Percentiles rank a stretch among this genome's conserved stretches.
Evolutionary conservation across 495 filamentous ascomycete genomes (phyloP).

Genomic region (Hyaloscypha bicolor): DNA sequence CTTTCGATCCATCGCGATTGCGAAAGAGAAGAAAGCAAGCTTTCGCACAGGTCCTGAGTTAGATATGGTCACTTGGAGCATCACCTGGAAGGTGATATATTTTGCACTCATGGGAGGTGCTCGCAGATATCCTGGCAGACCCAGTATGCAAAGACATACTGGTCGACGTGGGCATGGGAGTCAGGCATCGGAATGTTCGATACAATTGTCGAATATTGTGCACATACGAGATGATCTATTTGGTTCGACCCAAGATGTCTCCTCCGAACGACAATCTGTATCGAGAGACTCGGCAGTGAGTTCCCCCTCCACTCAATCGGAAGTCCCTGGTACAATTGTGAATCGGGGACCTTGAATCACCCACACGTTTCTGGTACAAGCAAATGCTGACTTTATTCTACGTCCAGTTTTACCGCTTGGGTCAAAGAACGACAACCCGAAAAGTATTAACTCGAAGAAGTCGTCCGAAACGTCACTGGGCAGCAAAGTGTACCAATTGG

Average conservation of each 20-base stretch:
- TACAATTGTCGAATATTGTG: slow-evolving; percentile 72
- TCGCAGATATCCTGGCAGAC: slow-evolving; percentile 65
- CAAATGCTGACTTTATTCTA: not conserved
- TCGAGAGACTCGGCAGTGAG: slow-evolving; percentile 56
- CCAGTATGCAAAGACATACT: slow-evolving; percentile 73
- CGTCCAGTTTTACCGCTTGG: slow-evolving; percentile 26
- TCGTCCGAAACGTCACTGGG: slow-evolving; percentile 63
- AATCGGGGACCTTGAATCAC: not conserved
- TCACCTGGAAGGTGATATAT: slow-evolving; percentile 56
- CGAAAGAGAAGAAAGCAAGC: slow-evolving; percentile 70
- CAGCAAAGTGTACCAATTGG: slow-evolving; percentile 63
- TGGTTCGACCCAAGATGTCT: slow-evolving; percentile 83
- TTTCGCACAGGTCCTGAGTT: slow-evolving; percentile 70
- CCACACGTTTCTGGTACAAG: not conserved
- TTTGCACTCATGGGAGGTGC: slow-evolving; percentile 75
- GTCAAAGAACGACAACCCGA: slow-evolving; percentile 45
- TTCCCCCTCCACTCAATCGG: not conserved
- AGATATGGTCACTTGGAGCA: slow-evolving; percentile 75
- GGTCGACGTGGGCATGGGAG: slow-evolving; percentile 73
- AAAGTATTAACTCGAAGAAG: slow-evolving; percentile 69
- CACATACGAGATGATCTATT: slow-evolving; percentile 65
- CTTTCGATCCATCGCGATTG: slow-evolving; percentile 69
- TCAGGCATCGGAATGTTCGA: slow-evolving; percentile 59
- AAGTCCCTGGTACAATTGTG: not conserved
- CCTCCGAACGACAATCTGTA: slow-evolving; percentile 82